Percentiles rank a stretch among this genome's conserved stretches.
These are phyloP conservation scores for Ochetophila trinervis DNA, from an alignment of 306 rosid species.

Conservation along the genomic window DNA sequence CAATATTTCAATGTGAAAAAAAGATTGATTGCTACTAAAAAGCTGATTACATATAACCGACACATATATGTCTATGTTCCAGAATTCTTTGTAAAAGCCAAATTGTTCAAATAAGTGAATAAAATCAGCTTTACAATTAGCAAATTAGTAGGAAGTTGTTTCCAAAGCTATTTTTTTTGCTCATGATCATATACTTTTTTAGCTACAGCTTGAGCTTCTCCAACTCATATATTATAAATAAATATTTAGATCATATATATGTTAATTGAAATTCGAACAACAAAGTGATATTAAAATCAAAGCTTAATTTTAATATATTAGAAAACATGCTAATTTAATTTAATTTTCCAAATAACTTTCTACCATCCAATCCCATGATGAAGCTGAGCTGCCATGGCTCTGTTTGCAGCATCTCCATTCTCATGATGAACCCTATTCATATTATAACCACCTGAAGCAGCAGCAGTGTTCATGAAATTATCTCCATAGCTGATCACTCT, in stretches of 20 bases:
- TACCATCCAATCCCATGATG: slow-evolving; percentile 66
- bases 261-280: slow-evolving; percentile 2
- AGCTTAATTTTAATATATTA: not conserved
- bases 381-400: slow-evolving; percentile 41
- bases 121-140: too few relatives aligned
- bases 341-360: slow-evolving; percentile 3
- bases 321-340: not conserved
- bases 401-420: slow-evolving; percentile 44
- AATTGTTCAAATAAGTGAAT: too few relatives aligned
- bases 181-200: not conserved
- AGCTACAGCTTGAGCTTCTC: not conserved
- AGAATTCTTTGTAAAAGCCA: too few relatives aligned
- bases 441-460: slow-evolving; percentile 21
- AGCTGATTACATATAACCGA: too few relatives aligned
- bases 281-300: not conserved
- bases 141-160: too few relatives aligned
- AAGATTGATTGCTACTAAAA: too few relatives aligned
- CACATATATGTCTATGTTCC: too few relatives aligned
- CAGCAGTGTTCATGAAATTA: slow-evolving; percentile 18
- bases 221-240: not conserved
- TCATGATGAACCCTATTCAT: slow-evolving; percentile 11
- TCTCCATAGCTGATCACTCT: slow-evolving; percentile 45
- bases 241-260: not conserved
- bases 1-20: too few relatives aligned
- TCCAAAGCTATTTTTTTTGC: not conserved